Base-by-base conservation (phyloP, 495 filamentous ascomycete species). In the Acidiella bohemica region DNA sequence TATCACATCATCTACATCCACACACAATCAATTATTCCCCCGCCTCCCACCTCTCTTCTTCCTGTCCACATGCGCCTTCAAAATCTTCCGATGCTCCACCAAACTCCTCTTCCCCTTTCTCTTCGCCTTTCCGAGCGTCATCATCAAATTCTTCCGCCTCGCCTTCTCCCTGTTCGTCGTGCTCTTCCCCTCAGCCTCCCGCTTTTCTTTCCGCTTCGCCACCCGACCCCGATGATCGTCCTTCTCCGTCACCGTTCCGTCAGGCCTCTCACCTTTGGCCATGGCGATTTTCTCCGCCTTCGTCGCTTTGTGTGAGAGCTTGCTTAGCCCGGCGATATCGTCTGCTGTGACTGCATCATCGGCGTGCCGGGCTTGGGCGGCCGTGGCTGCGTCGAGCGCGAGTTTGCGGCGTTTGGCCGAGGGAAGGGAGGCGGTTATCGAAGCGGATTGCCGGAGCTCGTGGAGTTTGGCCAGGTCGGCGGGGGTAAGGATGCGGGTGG, bases 161-260 rank as follows among this genome's bases (percentile, higher is more conserved):
- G 81, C 76, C 71, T 99, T 99, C 69, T 99, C 92, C 69, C 82
- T 83, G 64, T 99, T 99, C 51, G 90, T 99, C 4, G 82, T 83
- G 60, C 81, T 88, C 71, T 96, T 95, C 44, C 85, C 83, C 64
- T 86, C 73, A 12, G 74, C 71, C 49, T 76, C 73, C 70, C 92
- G 93, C 61, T 81, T 80, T 59, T 84, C 71, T 64, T 86, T 82
- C 35, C 80, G 69, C 53, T 75, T 75, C 7, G 84, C 84, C 39
- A 80, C 75, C 43, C 80, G 84, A 44, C 74, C 79, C 68, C 84
- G 84, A 62, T 86, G 80, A 34, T 50, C 48, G 34, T 51, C 47
- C 22, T 36, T 26, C 50, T 85, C 72, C 22, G 75, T 72, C 0
- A 71, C 71, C 60, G 83, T 17, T 9, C 24, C 42, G 32, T 43